A percentile compares a stretch with the other conserved stretches of the same genome.
These are phyloP conservation scores for Triticum timopheevii DNA, from an alignment of 176 grass and related monocot species.

Conservation along the genomic window DNA sequence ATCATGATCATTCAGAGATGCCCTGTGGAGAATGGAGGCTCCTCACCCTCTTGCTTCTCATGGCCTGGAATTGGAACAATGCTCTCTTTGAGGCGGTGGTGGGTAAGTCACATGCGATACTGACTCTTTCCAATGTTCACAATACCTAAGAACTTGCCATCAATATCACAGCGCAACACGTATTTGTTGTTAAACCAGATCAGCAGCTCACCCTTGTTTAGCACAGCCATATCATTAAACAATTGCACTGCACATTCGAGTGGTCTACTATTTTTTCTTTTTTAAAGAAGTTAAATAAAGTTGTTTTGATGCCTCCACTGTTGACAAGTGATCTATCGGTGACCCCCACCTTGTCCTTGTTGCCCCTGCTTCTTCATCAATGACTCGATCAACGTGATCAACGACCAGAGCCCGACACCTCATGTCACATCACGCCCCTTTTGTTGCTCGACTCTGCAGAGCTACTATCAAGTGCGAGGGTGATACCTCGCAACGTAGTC, in stretches of 20 bases:
- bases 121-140: not conserved
- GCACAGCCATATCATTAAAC: not conserved
- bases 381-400: too few relatives aligned
- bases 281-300: not conserved
- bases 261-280: not conserved
- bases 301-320: not conserved
- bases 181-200: not conserved
- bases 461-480: too few relatives aligned
- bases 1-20: not conserved
- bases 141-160: not conserved
- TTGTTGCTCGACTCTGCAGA: too few relatives aligned
- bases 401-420: too few relatives aligned
- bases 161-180: not conserved
- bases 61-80: not conserved
- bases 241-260: not conserved
- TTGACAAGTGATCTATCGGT: not conserved
- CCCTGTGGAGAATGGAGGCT: not conserved
- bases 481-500: too few relatives aligned
- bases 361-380: too few relatives aligned
- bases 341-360: too few relatives aligned
- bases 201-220: not conserved
- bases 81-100: not conserved
- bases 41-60: not conserved
- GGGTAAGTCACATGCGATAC: not conserved
- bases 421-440: too few relatives aligned